phyloP scores from a whole-genome alignment of 352 stramenopile species.

The Phytophthora hibernalis region DNA sequence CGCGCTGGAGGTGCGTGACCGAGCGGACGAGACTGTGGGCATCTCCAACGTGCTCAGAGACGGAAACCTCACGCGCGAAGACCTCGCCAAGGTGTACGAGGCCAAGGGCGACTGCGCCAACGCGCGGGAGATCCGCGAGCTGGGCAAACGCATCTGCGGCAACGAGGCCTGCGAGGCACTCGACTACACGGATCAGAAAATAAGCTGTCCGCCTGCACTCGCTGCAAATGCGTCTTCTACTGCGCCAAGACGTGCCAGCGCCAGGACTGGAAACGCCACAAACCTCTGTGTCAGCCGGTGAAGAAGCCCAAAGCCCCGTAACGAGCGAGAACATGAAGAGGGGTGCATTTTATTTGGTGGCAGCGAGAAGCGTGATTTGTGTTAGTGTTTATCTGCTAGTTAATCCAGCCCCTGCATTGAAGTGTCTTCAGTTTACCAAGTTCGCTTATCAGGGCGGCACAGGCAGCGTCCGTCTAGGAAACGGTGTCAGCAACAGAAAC shows the following conservation, averaged over 20 bases:
- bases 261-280: conserved; percentile 76
- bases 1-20: conserved; percentile 57
- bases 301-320: not conserved
- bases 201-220: conserved; percentile 51
- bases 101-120: conserved; percentile 58
- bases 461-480: too few species aligned
- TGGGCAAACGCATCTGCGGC: conserved; percentile 59
- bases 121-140: conserved; percentile 50
- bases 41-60: conserved; percentile 58
- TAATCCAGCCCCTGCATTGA: too few species aligned
- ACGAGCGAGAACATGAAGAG: not conserved
- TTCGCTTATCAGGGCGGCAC: too few species aligned
- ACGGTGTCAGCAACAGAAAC: too few species aligned
- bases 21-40: conserved; percentile 35
- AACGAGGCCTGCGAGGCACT: conserved; percentile 59
- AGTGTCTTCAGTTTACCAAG: too few species aligned
- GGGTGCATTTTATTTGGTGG: not conserved
- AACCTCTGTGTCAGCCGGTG: conserved; percentile 43
- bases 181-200: conserved; percentile 47
- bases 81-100: conserved; percentile 76
- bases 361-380: too few species aligned
- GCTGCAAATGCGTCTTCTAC: conserved; percentile 78
- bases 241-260: conserved; percentile 70
- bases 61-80: conserved; percentile 72
- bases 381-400: too few species aligned